Evolutionary conservation across 345 rosid genomes (phyloP).

Genomic region (Populus alba): DNA sequence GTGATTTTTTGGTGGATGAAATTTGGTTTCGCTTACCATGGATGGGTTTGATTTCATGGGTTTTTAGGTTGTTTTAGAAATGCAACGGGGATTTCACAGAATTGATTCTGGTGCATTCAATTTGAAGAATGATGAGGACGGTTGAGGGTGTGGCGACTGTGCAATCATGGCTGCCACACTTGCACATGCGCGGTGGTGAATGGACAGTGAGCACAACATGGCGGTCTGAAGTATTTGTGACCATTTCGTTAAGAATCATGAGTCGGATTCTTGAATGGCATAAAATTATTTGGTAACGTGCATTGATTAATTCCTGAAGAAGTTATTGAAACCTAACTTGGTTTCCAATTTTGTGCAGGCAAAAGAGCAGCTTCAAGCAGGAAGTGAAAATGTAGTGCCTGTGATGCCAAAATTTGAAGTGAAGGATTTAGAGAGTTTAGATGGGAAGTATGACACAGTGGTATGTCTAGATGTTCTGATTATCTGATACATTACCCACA

Average conservation of each 20-base stretch:
- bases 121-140: not conserved
- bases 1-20: not conserved
- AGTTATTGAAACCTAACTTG: not conserved
- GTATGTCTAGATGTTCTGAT: conserved; percentile 77
- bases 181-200: not conserved
- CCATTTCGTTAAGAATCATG: not conserved
- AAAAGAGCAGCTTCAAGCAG: conserved; percentile 51
- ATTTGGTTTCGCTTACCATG: not conserved
- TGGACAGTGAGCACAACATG: too few relatives aligned
- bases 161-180: not conserved
- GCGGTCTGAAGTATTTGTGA: not conserved
- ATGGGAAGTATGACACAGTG: conserved; percentile 74
- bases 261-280: not conserved
- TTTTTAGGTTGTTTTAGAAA: not conserved
- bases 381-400: conserved; percentile 21
- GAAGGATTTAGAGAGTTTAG: conserved; percentile 75
- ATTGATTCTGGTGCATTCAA: not conserved
- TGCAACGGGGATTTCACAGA: not conserved
- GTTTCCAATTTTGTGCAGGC: conserved; percentile 43
- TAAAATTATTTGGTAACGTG: not conserved
- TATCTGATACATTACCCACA: conserved; percentile 79
- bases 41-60: not conserved
- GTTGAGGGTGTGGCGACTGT: not conserved
- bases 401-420: conserved; percentile 75
- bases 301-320: not conserved